Evolutionary conservation across 1,284 basidiomycete species (phyloP).

Genomic region (Ganoderma boninense): DNA sequence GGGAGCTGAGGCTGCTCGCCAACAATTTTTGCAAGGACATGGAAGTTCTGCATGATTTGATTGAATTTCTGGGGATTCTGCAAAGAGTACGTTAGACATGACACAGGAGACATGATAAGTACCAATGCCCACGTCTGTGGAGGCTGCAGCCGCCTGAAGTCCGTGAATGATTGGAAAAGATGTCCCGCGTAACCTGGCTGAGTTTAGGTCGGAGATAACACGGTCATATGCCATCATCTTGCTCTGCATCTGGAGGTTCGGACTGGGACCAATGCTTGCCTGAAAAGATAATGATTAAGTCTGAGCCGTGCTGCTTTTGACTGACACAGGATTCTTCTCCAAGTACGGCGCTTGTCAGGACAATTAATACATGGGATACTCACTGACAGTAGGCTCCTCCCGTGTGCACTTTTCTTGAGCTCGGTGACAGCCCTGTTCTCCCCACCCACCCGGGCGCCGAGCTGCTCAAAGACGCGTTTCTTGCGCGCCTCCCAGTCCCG

Average conservation of each 20-base stretch:
- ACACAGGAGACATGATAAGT: background rate
- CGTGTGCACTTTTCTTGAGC: conserved; percentile 66
- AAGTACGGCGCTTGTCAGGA: background rate
- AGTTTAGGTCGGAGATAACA: conserved; percentile 78
- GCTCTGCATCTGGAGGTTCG: conserved; percentile 83
- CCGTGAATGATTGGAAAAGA: conserved; percentile 81
- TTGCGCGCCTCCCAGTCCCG: conserved; percentile 93
- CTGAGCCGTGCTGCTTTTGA: background rate
- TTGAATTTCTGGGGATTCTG: conserved; percentile 51
- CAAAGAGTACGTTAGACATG: background rate
- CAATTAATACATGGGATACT: conserved; percentile 34
- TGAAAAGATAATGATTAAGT: conserved; percentile 34
- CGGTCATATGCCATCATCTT: conserved; percentile 97
- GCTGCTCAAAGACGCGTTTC: conserved; percentile 89
- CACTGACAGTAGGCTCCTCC: conserved; percentile 63
- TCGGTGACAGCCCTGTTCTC: conserved; percentile 63
- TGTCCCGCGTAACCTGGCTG: conserved; percentile 72
- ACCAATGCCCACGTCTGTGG: conserved; percentile 59
- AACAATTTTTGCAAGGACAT: conserved; percentile 77
- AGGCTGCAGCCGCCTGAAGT: conserved; percentile 69
- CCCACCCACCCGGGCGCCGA: conserved; percentile 70
- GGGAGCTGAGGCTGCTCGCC: conserved; percentile 72
- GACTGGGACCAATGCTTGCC: conserved; percentile 61
- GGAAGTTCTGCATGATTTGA: conserved; percentile 75
- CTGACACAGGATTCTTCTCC: background rate